Percentiles rank a stretch among this genome's conserved stretches.
Evolutionary conservation across 352 stramenopile species (phyloP).

Genomic region (Pythium brachiatum): DNA sequence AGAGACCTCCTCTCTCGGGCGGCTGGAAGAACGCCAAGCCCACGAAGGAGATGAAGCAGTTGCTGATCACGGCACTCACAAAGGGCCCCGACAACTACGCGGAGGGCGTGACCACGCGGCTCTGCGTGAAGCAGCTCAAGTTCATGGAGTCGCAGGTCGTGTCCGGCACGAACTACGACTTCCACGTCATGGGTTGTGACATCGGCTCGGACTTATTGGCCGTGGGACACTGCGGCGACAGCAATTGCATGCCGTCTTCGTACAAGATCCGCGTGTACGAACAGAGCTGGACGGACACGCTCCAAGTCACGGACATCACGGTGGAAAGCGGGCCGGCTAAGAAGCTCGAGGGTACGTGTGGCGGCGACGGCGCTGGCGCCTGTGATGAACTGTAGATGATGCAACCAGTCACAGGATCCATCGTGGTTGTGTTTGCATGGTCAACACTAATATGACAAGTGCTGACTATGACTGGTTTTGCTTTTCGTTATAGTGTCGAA

Average conservation of each 20-base stretch:
- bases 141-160: slow-evolving; percentile 63
- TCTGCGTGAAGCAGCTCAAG: slow-evolving; percentile 42
- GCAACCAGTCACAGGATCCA: neutral
- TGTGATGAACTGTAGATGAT: slow-evolving; percentile 20
- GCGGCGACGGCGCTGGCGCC: neutral
- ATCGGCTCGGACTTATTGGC: slow-evolving; percentile 29
- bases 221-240: slow-evolving; percentile 39
- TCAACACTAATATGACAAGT: neutral
- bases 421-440: slow-evolving; percentile 5
- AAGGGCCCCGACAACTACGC: slow-evolving; percentile 31
- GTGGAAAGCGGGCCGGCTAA: slow-evolving; percentile 10
- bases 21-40: slow-evolving; percentile 23
- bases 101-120: slow-evolving; percentile 24
- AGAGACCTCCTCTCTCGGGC: slow-evolving; percentile 3
- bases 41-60: slow-evolving; percentile 21
- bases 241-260: slow-evolving; percentile 28
- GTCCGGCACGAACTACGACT: slow-evolving; percentile 74
- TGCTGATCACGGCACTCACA: slow-evolving; percentile 24
- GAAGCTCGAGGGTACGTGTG: slow-evolving; percentile 21
- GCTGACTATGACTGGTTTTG: slow-evolving; percentile 10
- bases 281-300: slow-evolving; percentile 57
- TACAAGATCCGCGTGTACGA: slow-evolving; percentile 59
- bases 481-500: slow-evolving; percentile 28
- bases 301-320: slow-evolving; percentile 55
- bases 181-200: slow-evolving; percentile 54